A percentile compares a stretch with the other conserved stretches of the same genome.
Conservation (phyloP, 1,139 yeast genomes). For the Candida gigantensis region DNA sequence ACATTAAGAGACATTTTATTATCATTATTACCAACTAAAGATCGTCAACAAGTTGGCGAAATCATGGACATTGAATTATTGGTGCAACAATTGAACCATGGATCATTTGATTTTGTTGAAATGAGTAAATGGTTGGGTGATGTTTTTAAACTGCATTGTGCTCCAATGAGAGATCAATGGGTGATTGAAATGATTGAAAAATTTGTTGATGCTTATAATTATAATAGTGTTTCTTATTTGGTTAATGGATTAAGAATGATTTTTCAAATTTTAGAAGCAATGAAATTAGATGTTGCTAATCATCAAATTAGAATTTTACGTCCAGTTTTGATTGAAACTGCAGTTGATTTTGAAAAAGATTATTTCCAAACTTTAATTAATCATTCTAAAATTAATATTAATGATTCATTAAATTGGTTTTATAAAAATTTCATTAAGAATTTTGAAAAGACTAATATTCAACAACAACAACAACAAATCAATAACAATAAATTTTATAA, state of each 20-base stretch:
- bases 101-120: conserved; percentile 66
- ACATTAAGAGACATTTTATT: conserved; percentile 77
- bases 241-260: conserved; percentile 79
- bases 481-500: too few relatives aligned
- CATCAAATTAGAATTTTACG: conserved; percentile 87
- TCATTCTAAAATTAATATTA: conserved; percentile 65
- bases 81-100: conserved; percentile 71
- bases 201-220: conserved; percentile 62
- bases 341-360: conserved; percentile 89
- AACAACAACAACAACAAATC: conserved; percentile 4
- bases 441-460: conserved; percentile 2
- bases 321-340: conserved; percentile 83
- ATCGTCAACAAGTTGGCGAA: conserved; percentile 66
- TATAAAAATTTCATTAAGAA: conserved; percentile 31
- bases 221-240: conserved; percentile 53
- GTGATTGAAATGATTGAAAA: conserved; percentile 80
- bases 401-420: conserved; percentile 75
- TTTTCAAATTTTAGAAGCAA: conserved; percentile 88
- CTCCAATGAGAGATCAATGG: conserved; percentile 94
- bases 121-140: conserved; percentile 71
- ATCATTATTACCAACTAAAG: conserved; percentile 76
- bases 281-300: conserved; percentile 94
- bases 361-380: conserved; percentile 73
- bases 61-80: conserved; percentile 77
- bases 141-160: conserved; percentile 81